These are phyloP conservation scores for Boletus albobrunnescens DNA, from an alignment of 1,284 basidiomycete genomes.

Conservation along the genomic window DNA sequence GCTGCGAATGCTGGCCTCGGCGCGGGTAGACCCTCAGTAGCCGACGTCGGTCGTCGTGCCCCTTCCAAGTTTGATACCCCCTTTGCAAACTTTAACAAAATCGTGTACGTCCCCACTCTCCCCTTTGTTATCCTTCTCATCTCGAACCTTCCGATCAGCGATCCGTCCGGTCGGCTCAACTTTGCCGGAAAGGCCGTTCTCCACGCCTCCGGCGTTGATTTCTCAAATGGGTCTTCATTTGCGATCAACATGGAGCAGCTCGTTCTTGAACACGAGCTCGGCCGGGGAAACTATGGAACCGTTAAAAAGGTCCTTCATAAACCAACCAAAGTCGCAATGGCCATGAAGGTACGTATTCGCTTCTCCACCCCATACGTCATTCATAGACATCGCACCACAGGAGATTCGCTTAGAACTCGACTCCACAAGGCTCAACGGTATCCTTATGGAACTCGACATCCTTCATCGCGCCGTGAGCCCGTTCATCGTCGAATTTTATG, in stretches of 20 bases:
- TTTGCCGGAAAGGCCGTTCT: slow-evolving; percentile 92
- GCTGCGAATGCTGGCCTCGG: slow-evolving; percentile 66
- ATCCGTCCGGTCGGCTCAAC: slow-evolving; percentile 91
- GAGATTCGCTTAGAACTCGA: slow-evolving; percentile 99
- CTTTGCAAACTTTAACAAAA: slow-evolving; percentile 91
- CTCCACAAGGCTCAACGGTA: slow-evolving; percentile 89
- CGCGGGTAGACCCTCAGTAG: slow-evolving; percentile 54
- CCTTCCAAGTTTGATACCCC: slow-evolving; percentile 61
- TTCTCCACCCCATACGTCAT: slow-evolving; percentile 10
- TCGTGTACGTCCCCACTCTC: slow-evolving; percentile 65
- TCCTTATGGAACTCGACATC: slow-evolving; percentile 98
- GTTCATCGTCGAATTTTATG: slow-evolving; percentile 97
- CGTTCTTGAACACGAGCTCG: slow-evolving; percentile 87
- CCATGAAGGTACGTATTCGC: slow-evolving; percentile 79
- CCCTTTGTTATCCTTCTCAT: slow-evolving; percentile 6
- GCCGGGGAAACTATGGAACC: slow-evolving; percentile 95
- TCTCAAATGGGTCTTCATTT: slow-evolving; percentile 89
- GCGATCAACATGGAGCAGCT: slow-evolving; percentile 96
- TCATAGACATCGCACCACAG: slow-evolving; percentile 40
- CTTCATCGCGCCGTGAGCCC: slow-evolving; percentile 89
- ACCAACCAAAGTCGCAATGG: slow-evolving; percentile 94
- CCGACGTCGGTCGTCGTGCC: slow-evolving; percentile 41
- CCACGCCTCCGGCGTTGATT: slow-evolving; percentile 91
- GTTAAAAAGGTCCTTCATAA: slow-evolving; percentile 94
- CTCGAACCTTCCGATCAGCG: slow-evolving; percentile 44